A percentile compares a stretch with the other conserved stretches of the same genome.
These are phyloP conservation scores for Aspergillus floridensis DNA, from an alignment of 2,329 filamentous ascomycete species.

Conservation along the genomic window DNA sequence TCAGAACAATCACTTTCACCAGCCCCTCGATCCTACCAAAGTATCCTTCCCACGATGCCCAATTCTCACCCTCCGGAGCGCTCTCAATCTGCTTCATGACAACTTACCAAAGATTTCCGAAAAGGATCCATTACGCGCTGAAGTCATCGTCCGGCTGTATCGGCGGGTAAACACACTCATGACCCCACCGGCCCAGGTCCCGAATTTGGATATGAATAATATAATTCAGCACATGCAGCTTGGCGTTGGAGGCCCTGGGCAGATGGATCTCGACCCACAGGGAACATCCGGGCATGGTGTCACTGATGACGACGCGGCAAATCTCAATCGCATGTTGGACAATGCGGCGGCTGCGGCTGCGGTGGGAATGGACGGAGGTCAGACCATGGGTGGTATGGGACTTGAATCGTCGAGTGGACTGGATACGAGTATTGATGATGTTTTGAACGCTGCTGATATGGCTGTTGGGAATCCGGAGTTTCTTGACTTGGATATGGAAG, in stretches of 20 bases:
- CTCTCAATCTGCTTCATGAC: constrained; percentile 38
- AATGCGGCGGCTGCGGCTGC: constrained; percentile 37
- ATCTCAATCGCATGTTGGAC: constrained; percentile 41
- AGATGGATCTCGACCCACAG: constrained; percentile 33
- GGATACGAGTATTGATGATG: constrained; percentile 44
- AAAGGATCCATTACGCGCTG: constrained; percentile 44
- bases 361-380: constrained; percentile 30
- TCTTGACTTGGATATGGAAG: constrained; percentile 46
- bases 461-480: constrained; percentile 45
- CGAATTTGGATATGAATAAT: constrained; percentile 43
- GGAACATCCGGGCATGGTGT: constrained; percentile 16
- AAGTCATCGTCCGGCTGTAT: constrained; percentile 45
- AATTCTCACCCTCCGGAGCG: constrained; percentile 43
- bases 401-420: constrained; percentile 26
- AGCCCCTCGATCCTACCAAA: constrained; percentile 33
- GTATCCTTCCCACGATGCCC: constrained; percentile 33
- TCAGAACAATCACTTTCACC: constrained; percentile 30
- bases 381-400: constrained; percentile 23
- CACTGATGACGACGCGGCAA: constrained; percentile 28
- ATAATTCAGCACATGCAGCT: constrained; percentile 46
- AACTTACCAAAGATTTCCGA: constrained; percentile 42
- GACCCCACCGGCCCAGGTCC: constrained; percentile 38
- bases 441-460: constrained; percentile 45
- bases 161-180: constrained; percentile 45
- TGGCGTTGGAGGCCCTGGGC: constrained; percentile 30